A percentile compares a stretch with the other conserved stretches of the same genome.
phyloP scores from a whole-genome alignment of 495 filamentous ascomycete species.

The Penicillium turbatum region DNA sequence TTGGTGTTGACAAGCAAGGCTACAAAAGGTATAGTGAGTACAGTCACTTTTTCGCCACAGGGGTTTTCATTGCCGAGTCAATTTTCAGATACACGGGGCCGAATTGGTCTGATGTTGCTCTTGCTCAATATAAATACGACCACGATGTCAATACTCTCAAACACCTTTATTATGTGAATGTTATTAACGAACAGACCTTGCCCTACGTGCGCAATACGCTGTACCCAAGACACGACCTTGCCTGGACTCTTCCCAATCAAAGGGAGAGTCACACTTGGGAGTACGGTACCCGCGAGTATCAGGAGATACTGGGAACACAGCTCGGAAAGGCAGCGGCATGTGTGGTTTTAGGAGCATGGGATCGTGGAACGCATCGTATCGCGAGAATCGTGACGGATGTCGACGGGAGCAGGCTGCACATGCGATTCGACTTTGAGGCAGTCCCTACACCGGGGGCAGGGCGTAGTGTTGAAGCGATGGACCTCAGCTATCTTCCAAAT shows the following conservation, averaged over 20 bases:
- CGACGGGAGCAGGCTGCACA: not conserved
- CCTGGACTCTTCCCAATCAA: too few relatives aligned
- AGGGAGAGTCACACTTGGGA: not conserved
- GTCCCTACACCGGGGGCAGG: not conserved
- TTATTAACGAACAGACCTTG: not conserved
- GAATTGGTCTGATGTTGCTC: conserved; percentile 1
- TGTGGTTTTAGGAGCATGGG: conserved; percentile 2
- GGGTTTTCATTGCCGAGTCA: not conserved
- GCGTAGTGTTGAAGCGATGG: too few relatives aligned
- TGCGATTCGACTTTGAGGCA: conserved; percentile 2
- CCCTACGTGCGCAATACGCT: not conserved
- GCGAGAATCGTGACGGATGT: not conserved
- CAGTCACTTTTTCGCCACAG: not conserved
- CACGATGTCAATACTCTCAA: not conserved
- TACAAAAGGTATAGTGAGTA: not conserved
- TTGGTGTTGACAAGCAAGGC: not conserved
- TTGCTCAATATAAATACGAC: conserved; percentile 1
- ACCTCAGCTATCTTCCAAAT: too few relatives aligned
- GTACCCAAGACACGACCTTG: not conserved
- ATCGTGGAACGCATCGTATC: conserved; percentile 1
- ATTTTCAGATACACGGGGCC: not conserved
- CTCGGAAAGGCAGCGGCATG: not conserved
- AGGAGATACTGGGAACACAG: not conserved
- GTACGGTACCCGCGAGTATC: not conserved
- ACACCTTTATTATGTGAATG: not conserved